phyloP scores from a whole-genome alignment of 1,139 yeast species.

The Lodderomyces pseudojiufengensis region DNA sequence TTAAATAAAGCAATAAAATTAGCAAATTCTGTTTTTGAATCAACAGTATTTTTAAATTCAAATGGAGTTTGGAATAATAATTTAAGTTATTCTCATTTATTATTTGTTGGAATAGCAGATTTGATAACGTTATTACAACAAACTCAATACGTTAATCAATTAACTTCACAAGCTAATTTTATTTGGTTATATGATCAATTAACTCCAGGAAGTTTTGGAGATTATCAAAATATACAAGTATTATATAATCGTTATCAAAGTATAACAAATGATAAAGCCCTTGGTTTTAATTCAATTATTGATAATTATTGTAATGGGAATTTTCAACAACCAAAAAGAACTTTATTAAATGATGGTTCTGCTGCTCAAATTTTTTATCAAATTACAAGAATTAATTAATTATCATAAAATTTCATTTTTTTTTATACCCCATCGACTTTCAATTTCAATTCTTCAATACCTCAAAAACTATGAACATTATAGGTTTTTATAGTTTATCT shows the following conservation, averaged over 20 bases:
- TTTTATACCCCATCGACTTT: too few species aligned
- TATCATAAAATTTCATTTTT: too few species aligned
- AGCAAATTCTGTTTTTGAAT: conserved; percentile 13
- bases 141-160: conserved; percentile 11
- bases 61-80: conserved; percentile 27
- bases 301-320: conserved; percentile 16
- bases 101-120: conserved; percentile 25
- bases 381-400: conserved; percentile 6
- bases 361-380: conserved; percentile 25
- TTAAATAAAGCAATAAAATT: conserved; percentile 13
- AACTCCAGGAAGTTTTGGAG: conserved; percentile 14
- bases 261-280: conserved; percentile 6
- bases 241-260: conserved; percentile 13
- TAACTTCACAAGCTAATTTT: conserved; percentile 21
- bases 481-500: too few species aligned
- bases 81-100: conserved; percentile 22
- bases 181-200: conserved; percentile 22
- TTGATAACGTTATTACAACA: conserved; percentile 14
- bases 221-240: conserved; percentile 11
- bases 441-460: too few species aligned
- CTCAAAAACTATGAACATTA: too few species aligned
- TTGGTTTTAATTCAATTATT: conserved; percentile 4
- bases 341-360: conserved; percentile 23
- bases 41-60: conserved; percentile 20
- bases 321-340: conserved; percentile 12